Base-by-base conservation (phyloP, 73 alveolate genomes). In the Effrenium voratum region DNA sequence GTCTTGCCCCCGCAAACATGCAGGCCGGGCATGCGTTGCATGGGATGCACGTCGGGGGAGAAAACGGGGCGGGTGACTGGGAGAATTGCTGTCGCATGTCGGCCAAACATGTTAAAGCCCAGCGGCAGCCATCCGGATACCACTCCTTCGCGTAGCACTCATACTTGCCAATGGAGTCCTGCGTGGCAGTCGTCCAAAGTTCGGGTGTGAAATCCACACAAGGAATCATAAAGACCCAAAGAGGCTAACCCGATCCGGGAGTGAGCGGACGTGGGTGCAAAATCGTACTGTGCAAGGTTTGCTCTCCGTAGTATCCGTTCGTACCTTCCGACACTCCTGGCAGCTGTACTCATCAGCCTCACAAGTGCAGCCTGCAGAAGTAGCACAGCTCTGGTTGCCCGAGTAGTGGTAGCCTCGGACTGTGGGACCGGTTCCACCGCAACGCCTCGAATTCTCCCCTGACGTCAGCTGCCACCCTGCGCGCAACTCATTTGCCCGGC, bases 361-460 rank as follows among this genome's bases (percentile, higher is more conserved):
- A 43, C 93, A 83, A 26, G 43, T 32, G 77, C 93, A 83, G 76
- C 93, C 93, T 15, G 44, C 34, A 26, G 6, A 50, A 2, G 75
- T 83, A 32, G 93, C 93, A 40, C 93, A 83, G 52, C 77, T 49
- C 40, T 83, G 45, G 77, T 83, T 83, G 52, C 93, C 93, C 41
- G 93, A 83, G 57, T 83, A 41, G 36, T 83, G 93, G 55, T 36
- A 83, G 93, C 93, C 93, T 83, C 41, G 28, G 41, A 5, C 10
- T 8, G 4, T 1, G 46, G 30, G 19, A 28, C 3, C 72, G 47
- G 32, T 63, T 13, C 36, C 26, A 15, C 5, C 26, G 8, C 76
- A 36, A 15, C 38, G 38, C 76, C 10, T 15, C 10, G 26, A 13
- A 28, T 8, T 15, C 36, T 5, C 76, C 10, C 10, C 26, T 5